Evolutionary conservation across 2,329 filamentous ascomycete species (phyloP).

Genomic region (Alternaria sp.): DNA sequence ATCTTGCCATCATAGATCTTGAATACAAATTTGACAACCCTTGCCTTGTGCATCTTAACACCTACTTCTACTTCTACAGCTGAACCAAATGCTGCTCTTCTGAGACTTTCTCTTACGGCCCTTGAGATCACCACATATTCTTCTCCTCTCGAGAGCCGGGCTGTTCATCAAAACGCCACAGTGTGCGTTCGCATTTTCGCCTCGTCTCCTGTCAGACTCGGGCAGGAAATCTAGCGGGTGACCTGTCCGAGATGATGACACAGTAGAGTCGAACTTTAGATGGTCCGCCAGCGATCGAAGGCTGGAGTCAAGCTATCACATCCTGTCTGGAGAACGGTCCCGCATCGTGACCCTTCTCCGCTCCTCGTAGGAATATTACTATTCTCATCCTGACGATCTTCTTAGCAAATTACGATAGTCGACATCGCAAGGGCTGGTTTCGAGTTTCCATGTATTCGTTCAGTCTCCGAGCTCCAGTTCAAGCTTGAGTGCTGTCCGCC

Average conservation of each 20-base stretch:
- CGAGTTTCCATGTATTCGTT: not conserved
- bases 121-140: slow-evolving; percentile 1
- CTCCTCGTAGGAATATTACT: not conserved
- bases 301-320: not conserved
- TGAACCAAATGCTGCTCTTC: slow-evolving; percentile 22
- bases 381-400: not conserved
- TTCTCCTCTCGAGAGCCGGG: slow-evolving; percentile 10
- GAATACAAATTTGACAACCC: slow-evolving; percentile 33
- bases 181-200: not conserved
- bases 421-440: not conserved
- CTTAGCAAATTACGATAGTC: not conserved
- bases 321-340: not conserved
- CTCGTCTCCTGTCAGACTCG: slow-evolving; percentile 8
- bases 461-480: slow-evolving; percentile 28
- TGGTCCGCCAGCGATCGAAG: not conserved
- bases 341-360: not conserved
- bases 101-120: not conserved
- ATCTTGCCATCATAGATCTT: not conserved
- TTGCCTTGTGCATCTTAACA: slow-evolving; percentile 25
- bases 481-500: slow-evolving; percentile 54
- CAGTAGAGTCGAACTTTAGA: not conserved
- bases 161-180: not conserved
- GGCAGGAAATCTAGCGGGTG: not conserved
- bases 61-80: slow-evolving; percentile 15
- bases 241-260: not conserved